phyloP scores from a whole-genome alignment of 75 land plant species.

The Ceratopteris richardii region DNA sequence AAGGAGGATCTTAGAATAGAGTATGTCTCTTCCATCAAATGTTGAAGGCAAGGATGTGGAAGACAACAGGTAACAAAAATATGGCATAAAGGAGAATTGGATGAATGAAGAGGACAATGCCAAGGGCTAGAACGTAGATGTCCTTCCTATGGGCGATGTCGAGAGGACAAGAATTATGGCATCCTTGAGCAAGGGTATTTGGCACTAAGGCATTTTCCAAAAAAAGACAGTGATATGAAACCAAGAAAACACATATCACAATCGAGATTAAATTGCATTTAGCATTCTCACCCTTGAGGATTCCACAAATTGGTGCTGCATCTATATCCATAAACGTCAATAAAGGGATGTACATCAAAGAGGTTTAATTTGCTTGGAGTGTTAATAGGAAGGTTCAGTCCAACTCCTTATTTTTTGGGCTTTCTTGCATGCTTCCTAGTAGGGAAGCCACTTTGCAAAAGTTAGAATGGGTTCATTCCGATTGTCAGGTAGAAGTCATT shows the following conservation, averaged over 20 bases:
- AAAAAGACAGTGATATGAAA: slow-evolving; percentile 10
- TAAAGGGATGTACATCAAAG: slow-evolving; percentile 92
- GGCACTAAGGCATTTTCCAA: slow-evolving; percentile 27
- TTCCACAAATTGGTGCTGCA: slow-evolving; percentile 12
- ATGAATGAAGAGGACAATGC: slow-evolving; percentile 46
- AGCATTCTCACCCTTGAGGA: neutral
- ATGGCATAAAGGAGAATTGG: slow-evolving; percentile 23
- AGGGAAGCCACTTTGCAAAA: slow-evolving; percentile 74
- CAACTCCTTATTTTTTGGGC: slow-evolving; percentile 65
- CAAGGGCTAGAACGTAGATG: slow-evolving; percentile 50
- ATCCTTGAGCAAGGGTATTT: slow-evolving; percentile 48
- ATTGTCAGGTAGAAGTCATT: slow-evolving; percentile 63
- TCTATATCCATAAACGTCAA: slow-evolving; percentile 59
- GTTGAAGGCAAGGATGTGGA: no score
- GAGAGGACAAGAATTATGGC: slow-evolving; percentile 57
- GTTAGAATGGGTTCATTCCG: slow-evolving; percentile 59
- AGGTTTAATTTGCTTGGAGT: slow-evolving; percentile 85
- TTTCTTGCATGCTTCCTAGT: slow-evolving; percentile 48
- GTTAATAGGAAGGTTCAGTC: slow-evolving; percentile 62
- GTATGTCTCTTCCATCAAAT: no score
- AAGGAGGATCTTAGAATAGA: no score
- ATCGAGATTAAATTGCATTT: neutral
- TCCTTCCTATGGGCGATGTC: slow-evolving; percentile 37
- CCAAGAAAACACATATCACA: slow-evolving; percentile 1
- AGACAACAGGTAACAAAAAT: slow-evolving; percentile 6